Evolutionary conservation across 2,329 filamentous ascomycete species (phyloP), one percentile per base, ranked within the genome.

Genomic region (Aspergillus ochraceoroseus): DNA sequence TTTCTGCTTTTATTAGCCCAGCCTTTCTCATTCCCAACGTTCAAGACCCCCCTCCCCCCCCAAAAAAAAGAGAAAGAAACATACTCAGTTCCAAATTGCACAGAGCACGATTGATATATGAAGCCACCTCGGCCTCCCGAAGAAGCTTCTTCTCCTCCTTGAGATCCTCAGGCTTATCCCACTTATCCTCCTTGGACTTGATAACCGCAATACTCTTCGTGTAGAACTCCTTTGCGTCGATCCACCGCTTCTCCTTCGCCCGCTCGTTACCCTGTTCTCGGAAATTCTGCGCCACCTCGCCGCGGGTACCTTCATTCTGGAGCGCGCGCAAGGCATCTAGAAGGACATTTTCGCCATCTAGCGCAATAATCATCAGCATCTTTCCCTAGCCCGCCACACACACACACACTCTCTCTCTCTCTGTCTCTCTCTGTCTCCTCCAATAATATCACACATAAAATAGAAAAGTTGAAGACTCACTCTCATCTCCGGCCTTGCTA

Each of bases 261-360:
- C 79, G 82, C 56, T 96, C 90, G 62, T 98, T 98, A 22, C 92
- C 92, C 52, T 87, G 85, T 61, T 90, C 83, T 56, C 92, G 87
- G 70, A 95, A 95, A 50, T 87, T 87, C 30, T 76, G 69, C 13
- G 82, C 85, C 47, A 94, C 83, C 63, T 96, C 90, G 7, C 82
- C 75, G 33, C 86, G 80, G 6, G 88, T 89, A 13, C 92, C 94
- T 69, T 98, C 92, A 61, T 95, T 95, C 19, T 87, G 87, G 26
- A 98, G 72, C 0, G 92, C 90, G 60, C 86, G 84, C 45, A 98
- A 74, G 0, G 92, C 94, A 55, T 94, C 88, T 0, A 95, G 73
- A 52, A 85, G 81, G 47, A 83, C 73, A 58, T 95, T 95, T 49
- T 94, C 85, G 54, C 86, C 74, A 42, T 67, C 68, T 70, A 48